Percentiles rank a stretch among this genome's conserved stretches.
phyloP scores from a whole-genome alignment of 164 flowering plant genomes.

The Cinnamomum micranthum region DNA sequence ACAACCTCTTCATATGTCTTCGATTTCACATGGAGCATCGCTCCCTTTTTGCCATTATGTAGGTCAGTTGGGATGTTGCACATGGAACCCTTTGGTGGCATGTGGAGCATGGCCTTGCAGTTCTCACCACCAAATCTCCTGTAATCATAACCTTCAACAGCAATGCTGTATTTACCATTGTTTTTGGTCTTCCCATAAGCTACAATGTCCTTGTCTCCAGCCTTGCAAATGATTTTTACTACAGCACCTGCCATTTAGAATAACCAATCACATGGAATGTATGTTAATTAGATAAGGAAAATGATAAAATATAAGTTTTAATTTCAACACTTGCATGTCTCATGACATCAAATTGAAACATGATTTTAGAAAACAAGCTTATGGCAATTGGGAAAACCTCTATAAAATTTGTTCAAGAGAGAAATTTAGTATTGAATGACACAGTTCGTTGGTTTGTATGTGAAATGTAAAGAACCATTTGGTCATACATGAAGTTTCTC shows the following conservation, averaged over 20 bases:
- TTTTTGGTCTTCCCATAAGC: constrained; percentile 64
- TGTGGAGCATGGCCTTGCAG: constrained; percentile 61
- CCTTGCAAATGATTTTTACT: constrained; percentile 60
- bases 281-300: neutral
- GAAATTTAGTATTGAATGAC: too few relatives aligned
- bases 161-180: constrained; percentile 61
- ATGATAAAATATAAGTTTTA: neutral
- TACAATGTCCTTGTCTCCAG: constrained; percentile 41
- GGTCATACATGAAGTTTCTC: too few relatives aligned
- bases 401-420: too few relatives aligned
- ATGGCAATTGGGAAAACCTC: constrained; percentile 9
- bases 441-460: too few relatives aligned
- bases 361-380: neutral
- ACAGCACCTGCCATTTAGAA: constrained; percentile 48
- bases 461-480: too few relatives aligned
- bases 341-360: neutral
- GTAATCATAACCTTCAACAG: constrained; percentile 47
- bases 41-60: constrained; percentile 50
- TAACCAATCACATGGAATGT: neutral
- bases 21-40: constrained; percentile 46
- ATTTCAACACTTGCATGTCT: neutral
- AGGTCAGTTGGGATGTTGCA: constrained; percentile 59
- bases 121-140: constrained; percentile 42
- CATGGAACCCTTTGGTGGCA: constrained; percentile 54
- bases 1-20: constrained; percentile 55